Evolutionary conservation across 768 basidiomycete species (phyloP), one percentile per base, ranked within the genome.

Genomic region (Podaxis sp.): DNA sequence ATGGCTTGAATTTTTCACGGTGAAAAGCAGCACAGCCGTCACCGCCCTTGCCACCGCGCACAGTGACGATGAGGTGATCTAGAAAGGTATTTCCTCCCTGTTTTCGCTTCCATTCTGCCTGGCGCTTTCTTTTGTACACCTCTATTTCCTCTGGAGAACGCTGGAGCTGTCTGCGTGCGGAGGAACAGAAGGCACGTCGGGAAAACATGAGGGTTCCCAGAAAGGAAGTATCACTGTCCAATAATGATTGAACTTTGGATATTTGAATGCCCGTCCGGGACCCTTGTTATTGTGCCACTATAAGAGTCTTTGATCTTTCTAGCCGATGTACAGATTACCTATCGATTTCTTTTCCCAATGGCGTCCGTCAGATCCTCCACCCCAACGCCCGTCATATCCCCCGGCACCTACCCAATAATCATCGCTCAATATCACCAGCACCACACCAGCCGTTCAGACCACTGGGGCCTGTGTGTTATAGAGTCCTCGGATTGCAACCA

Each of bases 1-100:
- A 83, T 1, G 89, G 85, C 61, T 85, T 85, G 74, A 84, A 94
- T 70, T 93, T 93, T 76, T 96, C 94, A 61, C 93, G 87, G 69
- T 95, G 90, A 68, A 98, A 97, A 4, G 96, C 95, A 24, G 90
- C 93, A 65, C 94, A 93, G 24, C 96, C 96, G 61, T 93, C 80
- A 0, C 96, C 96, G 19, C 96, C 96, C 68, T 83, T 86, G 90
- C 93, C 93, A 68, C 81, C 92, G 62, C 89, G 83, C 22, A 94
- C 79, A 52, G 86, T 88, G n/a, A 95, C 80, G 49, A 94, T 78
- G 57, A 91, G 78, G 72, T 93, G 85, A 76, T 96, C 94, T 2
- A 95, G 79, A 68, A 95, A 97, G 0, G 82, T 78, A 69, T 89
- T 86, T 4, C 89, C 90, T 52, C 80, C 79, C 73, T 91, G 90